A percentile compares a stretch with the other conserved stretches of the same genome.
Evolutionary conservation across 192 early-diverging fungal genomes (phyloP).

Genomic region (Podila horticola): DNA sequence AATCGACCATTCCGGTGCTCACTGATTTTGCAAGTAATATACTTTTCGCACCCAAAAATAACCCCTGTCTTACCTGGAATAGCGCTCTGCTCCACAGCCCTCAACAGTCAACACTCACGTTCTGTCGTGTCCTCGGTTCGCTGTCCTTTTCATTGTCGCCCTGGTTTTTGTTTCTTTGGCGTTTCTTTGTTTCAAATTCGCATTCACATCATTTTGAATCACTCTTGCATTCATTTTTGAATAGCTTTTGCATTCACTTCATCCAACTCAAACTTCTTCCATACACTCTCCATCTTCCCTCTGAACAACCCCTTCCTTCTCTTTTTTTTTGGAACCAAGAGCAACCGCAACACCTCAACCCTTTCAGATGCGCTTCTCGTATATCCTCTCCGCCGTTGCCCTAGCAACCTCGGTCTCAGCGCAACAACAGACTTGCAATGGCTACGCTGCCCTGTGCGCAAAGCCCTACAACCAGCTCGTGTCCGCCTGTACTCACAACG

Average conservation of each 20-base stretch:
- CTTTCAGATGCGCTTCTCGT: slow-evolving; percentile 18
- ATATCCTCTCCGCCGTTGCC: slow-evolving; percentile 14
- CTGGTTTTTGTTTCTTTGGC: too few relatives aligned
- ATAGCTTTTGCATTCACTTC: not conserved
- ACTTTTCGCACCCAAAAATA: too few relatives aligned
- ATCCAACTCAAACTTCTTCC: not conserved
- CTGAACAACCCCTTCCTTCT: not conserved
- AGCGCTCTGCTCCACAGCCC: too few relatives aligned
- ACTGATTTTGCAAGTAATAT: too few relatives aligned
- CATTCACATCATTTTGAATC: too few relatives aligned
- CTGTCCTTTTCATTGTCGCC: too few relatives aligned
- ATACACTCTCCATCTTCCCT: not conserved
- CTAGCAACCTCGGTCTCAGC: slow-evolving; percentile 11
- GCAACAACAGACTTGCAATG: slow-evolving; percentile 66
- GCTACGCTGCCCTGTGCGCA: slow-evolving; percentile 73
- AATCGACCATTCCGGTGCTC: too few relatives aligned
- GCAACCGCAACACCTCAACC: not conserved
- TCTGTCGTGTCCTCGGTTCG: too few relatives aligned
- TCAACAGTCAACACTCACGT: too few relatives aligned
- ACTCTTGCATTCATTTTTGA: too few relatives aligned
- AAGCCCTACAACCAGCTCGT: slow-evolving; percentile 72
- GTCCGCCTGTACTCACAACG: slow-evolving; percentile 79
- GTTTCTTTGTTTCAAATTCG: too few relatives aligned
- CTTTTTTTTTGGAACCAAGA: not conserved
- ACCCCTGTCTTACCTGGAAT: too few relatives aligned